These are phyloP conservation scores for Phyllosticta ampelicida DNA, from an alignment of 2,329 filamentous ascomycete species.

Conservation along the genomic window DNA sequence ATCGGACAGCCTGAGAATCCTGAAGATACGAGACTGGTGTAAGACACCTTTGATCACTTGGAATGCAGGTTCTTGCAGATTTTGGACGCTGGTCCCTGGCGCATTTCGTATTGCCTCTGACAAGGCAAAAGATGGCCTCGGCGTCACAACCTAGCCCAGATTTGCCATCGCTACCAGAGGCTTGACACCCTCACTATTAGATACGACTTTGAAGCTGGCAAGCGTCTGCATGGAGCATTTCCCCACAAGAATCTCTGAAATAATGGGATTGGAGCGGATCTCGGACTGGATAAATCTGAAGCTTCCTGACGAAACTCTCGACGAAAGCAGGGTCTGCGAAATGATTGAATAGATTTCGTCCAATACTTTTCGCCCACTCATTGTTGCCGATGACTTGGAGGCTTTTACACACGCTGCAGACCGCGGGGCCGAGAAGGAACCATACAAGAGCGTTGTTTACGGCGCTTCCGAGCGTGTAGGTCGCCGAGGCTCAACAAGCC, in stretches of 20 bases:
- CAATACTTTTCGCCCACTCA: not conserved
- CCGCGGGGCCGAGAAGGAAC: not conserved
- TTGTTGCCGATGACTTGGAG: not conserved
- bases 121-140: not conserved
- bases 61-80: not conserved
- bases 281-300: not conserved
- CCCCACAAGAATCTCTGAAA: not conserved
- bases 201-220: not conserved
- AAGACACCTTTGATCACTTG: not conserved
- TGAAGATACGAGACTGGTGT: not conserved
- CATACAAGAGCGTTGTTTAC: not conserved
- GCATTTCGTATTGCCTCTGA: not conserved
- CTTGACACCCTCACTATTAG: not conserved
- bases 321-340: not conserved
- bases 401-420: not conserved
- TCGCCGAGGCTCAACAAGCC: not conserved
- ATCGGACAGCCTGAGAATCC: not conserved
- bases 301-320: not conserved
- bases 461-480: not conserved
- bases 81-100: not conserved
- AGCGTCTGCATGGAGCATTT: not conserved
- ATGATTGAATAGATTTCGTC: not conserved
- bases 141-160: not conserved
- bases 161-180: not conserved
- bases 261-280: not conserved